phyloP scores from a whole-genome alignment of 208 protist species.

The Acanthamoeba sp. region DNA sequence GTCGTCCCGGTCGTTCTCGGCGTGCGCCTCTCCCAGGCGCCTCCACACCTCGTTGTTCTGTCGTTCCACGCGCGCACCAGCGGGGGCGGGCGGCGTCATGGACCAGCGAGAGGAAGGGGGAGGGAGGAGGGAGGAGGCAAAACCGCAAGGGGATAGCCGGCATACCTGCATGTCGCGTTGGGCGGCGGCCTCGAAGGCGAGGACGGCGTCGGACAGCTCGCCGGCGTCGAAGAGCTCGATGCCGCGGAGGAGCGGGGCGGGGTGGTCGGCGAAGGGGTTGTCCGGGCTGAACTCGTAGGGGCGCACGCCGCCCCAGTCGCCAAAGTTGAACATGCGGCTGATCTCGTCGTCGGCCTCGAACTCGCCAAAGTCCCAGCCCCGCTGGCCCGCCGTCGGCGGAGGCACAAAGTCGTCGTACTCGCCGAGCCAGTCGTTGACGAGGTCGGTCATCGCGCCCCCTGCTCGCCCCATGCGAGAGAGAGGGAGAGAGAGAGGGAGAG shows the following conservation, averaged over 20 bases:
- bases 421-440: conserved; percentile 31
- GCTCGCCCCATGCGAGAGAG: not conserved
- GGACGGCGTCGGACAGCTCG: conserved; percentile 77
- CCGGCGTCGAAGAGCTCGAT: conserved; percentile 81
- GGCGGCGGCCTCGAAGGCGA: conserved; percentile 84
- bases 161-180: conserved; percentile 18
- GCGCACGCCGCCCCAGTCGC: conserved; percentile 22
- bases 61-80: too few relatives aligned
- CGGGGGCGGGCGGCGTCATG: too few relatives aligned
- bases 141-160: too few relatives aligned
- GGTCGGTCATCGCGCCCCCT: not conserved
- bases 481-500: too few relatives aligned
- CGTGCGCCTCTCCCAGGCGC: conserved; percentile 83
- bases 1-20: conserved; percentile 87
- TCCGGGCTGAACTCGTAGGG: conserved; percentile 42
- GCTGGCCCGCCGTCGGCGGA: not conserved
- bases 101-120: too few relatives aligned
- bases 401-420: conserved; percentile 51
- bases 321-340: conserved; percentile 43
- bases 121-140: not conserved
- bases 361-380: conserved; percentile 17
- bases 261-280: conserved; percentile 41
- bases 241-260: conserved; percentile 76
- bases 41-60: conserved; percentile 80
- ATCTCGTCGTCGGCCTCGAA: conserved; percentile 54